Evolutionary conservation across 1,284 basidiomycete species (phyloP), one percentile per base, ranked within the genome.

Genomic region (Moniliella sp.): DNA sequence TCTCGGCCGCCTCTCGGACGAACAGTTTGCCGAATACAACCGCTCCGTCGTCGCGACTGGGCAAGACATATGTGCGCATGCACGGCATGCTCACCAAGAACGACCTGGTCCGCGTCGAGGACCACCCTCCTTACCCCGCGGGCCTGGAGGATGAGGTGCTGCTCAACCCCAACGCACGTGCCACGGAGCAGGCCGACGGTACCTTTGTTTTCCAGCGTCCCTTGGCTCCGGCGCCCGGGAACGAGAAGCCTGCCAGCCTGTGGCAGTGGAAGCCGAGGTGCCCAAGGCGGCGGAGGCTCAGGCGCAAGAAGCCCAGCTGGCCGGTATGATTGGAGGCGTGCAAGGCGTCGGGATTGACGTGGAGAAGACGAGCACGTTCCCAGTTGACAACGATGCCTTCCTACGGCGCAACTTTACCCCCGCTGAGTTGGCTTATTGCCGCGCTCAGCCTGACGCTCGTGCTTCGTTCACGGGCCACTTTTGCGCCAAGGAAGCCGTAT

Each of bases 401-500:
- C 66, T 93, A 37, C 61, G 71, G 43, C 75, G 82, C 45, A 97
- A 97, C 69, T 97, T 93, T 64, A 94, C 88, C 14, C 70, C 75
- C 9, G 74, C 69, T 15, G 88, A 97, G 66, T 71, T 77, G 47
- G 65, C 69, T 10, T 93, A 94, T 68, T 94, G 88, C 65, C 68
- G 66, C 33, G 52, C 71, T n/a, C 83, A 93, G 53, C 75, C 91
- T 0, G 78, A 81, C 39, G 74, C 80, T 12, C 64, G 70, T 1
- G 78, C 88, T 3, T 93, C 86, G 5, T 86, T 91, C 59, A 84
- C 86, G 21, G 86, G 80, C 32, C 78, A 86, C 43, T 97, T 91
- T 84, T 80, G 75, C 28, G 86, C 83, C 30, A 97, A 97, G 64
- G 91, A 97, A 63, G 88, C 86, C 7, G 78, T 86, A 32, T 93